Conservation (phyloP, 164 flowering plant genomes). For the Euptelea pleiosperma region DNA sequence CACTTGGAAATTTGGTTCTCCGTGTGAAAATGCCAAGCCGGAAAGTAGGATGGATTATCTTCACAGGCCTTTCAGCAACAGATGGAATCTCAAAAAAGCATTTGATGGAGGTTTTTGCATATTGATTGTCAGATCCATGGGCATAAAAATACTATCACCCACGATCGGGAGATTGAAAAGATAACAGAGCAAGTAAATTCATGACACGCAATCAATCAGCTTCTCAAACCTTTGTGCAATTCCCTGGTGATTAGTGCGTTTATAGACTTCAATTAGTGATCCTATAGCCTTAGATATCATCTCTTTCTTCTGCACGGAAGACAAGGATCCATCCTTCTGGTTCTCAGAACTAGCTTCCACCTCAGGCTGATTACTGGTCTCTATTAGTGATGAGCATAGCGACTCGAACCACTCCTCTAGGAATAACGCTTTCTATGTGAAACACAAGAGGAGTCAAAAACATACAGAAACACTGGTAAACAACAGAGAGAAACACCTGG, state of each 20-base stretch:
- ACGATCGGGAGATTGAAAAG: not conserved
- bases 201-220: conserved; percentile 27
- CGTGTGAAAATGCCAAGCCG: too few species aligned
- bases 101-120: too few species aligned
- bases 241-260: conserved; percentile 29
- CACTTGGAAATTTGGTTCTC: not conserved
- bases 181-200: not conserved
- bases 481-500: not conserved
- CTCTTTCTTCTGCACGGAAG: conserved; percentile 43
- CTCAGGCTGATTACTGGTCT: conserved; percentile 19
- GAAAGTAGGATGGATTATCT: too few species aligned
- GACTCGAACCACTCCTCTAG: conserved; percentile 70
- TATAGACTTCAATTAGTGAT: conserved; percentile 53
- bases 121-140: too few species aligned
- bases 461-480: not conserved
- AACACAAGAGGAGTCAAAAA: not conserved
- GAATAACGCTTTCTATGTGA: conserved; percentile 58
- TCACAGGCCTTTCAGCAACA: too few species aligned
- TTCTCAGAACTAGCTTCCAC: conserved; percentile 23
- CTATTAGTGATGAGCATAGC: conserved; percentile 43
- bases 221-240: conserved; percentile 48
- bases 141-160: not conserved
- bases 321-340: conserved; percentile 16
- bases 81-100: too few species aligned
- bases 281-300: conserved; percentile 47